Evolutionary conservation across 83 land plant species (phyloP), one percentile per base, ranked within the genome.

Genomic region (Diphasiastrum complanatum): DNA sequence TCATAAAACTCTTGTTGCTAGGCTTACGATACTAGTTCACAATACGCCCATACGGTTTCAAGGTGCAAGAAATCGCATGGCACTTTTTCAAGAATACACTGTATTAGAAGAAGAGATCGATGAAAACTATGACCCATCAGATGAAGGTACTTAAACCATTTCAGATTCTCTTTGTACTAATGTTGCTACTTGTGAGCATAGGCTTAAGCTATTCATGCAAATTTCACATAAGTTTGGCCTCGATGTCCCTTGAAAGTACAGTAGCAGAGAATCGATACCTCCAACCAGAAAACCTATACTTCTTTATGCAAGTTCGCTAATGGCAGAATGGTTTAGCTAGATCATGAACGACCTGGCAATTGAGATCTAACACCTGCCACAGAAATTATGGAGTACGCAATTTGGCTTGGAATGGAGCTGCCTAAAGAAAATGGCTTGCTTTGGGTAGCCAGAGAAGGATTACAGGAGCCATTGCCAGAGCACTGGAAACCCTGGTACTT

Each of bases 401-500:
- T 28, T 32, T 70, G 73, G 73, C 73, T 70, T 38, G 73, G 73
- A 2, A 61, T 70, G 56, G 53, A 63, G 19, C 45, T 70, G 60
- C 59, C 68, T 14, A 33, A 31, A 41, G 69, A 70, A 3, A 40
- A 37, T 20, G 57, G 53, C 47, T 26, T 70, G 47, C 67, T 70
- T n/a, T 70, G 73, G 73, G 52, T 70, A 12, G 73, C 73, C 32
- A 61, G 51, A 38, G 67, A 62, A 37, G 73, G 59, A 3, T 30
- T 70, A 29, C 49, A 36, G 18, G 47, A 57, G 26, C 68, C 73
- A 1, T 34, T 70, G 20, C 67, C 73, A 29, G 45, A 30, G 10
- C 57, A 70, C 20, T 70, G 73, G 73, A 70, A 70, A 46, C 73
- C 73, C 24, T 70, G 73, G 73, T 70, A 40, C n/a, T 12, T 45